Base-by-base conservation (phyloP, 2,329 filamentous ascomycete genomes). In the Xylaria sp. region DNA sequence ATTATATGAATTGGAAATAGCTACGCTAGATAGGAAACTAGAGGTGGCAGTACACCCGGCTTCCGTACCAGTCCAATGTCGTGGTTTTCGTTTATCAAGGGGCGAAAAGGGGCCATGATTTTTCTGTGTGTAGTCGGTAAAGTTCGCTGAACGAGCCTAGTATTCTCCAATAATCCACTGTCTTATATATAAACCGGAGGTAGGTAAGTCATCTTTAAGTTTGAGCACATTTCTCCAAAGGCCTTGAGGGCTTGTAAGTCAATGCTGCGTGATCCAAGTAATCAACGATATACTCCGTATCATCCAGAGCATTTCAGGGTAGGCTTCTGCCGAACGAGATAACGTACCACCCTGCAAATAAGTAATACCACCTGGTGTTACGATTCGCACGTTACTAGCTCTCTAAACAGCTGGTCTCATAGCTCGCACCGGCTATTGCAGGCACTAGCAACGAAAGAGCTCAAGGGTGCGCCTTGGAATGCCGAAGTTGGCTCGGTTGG, bases 41-140 rank as follows among this genome's bases (percentile, higher is more conserved):
- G 39, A 43, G 30, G 13, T 18, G 23, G 28, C 28, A n/a, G 10
- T 45, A 46, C 30, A 18, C 15, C 52, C 32, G 32, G 52, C 13
- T 18, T 20, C 20, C 20, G 52, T 56, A 12, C n/a, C 25, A 25
- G 46, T 13, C 23, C 45, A 28, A 8, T 50, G 25, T 25, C 7
- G 15, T 30, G 46, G 25, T 13, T 30, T 1, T 20, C 10, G 13
- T 13, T 20, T 34, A 34, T 18, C 30, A 53, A 34, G 30, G 50
- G 50, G 50, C 13, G 30, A 36, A 56, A 56, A 41, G 53, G 53
- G 34, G 53, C n/a, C 53, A 41, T 23, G 23, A 56, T 34, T 41
- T n/a, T 6, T 36, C 8, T 9, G 28, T 36, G 5, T 9, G 28
- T 25, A 56, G 20, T 39, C 30, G 20, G 34, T 13, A 23, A 41